Evolutionary conservation across 1,284 basidiomycete species (phyloP), one percentile per base, ranked within the genome.

Genomic region (Schizophyllum commune): DNA sequence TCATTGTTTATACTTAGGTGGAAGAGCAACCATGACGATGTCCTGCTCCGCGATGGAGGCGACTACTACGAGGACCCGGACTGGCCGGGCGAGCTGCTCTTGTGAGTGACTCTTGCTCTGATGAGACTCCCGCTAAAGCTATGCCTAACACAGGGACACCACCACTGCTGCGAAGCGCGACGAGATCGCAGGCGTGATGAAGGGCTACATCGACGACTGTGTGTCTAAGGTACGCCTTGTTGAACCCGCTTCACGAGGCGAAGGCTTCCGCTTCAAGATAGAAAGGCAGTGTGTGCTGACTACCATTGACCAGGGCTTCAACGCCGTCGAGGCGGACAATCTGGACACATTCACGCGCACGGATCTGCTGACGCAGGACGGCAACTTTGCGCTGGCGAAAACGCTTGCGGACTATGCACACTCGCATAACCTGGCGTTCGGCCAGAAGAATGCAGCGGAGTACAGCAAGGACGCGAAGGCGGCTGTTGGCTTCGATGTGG

Each of bases 291-390:
- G 22, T 11, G 20, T 9, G 11, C 53, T 55, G 53, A 55, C 11
- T 54, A 55, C 15, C 19, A 3, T 15, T n/a, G 4, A 4, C 13
- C 21, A 58, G 55, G 64, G 64, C 4, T 65, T 61, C 58, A 59
- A 65, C 27, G 64, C 60, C n/a, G 59, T 65, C 47, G 64, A 65
- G 58, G 33, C 60, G 27, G 64, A 65, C 56, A 65, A 65, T 34
- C 60, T 65, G 1, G 64, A 65, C 51, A 65, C 62, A n/a, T 65
- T 56, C 58, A 59, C 62, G 55, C 64, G 62, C 13, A 61, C 59
- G 13, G 51, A 39, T 11, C 27, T 22, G 15, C 60, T 65, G 9
- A 63, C 59, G 4, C 33, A 32, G 15, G 55, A 32, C 20, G 57
- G 57, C 34, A 65, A 65, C 47, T 62, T 63, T 58, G 60, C 57